Evolutionary conservation across 2,329 filamentous ascomycete genomes (phyloP).

Genomic region (Stromatinia cepivora): DNA sequence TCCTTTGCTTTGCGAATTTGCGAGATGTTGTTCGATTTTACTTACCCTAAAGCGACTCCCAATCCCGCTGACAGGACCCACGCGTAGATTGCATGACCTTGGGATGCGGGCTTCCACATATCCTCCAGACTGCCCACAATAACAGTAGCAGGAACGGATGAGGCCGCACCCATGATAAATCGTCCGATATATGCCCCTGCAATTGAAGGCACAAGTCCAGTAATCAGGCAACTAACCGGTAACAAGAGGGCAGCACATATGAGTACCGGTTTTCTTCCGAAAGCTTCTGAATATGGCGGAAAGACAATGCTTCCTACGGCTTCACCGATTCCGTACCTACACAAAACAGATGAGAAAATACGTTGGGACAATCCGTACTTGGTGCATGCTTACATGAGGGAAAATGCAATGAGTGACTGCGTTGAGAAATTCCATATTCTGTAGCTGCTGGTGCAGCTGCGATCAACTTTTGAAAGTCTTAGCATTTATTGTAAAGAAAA

Average conservation of each 20-base stretch:
- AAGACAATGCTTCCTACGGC: conserved; percentile 44
- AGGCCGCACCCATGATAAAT: conserved; percentile 47
- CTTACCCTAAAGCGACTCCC: conserved; percentile 41
- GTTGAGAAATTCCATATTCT: conserved; percentile 18
- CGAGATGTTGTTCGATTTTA: background rate
- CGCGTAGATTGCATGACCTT: conserved; percentile 49
- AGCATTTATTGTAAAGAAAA: background rate
- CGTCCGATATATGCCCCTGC: conserved; percentile 45
- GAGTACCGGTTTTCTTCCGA: conserved; percentile 43
- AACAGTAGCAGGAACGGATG: conserved; percentile 50
- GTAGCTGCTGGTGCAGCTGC: conserved; percentile 5
- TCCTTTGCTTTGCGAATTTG: background rate
- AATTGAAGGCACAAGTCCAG: conserved; percentile 43
- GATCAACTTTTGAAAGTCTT: conserved; percentile 6
- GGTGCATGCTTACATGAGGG: conserved; percentile 8
- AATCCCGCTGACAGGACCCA: conserved; percentile 48
- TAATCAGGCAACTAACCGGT: conserved; percentile 43
- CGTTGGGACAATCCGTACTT: background rate
- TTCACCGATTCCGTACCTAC: conserved; percentile 38
- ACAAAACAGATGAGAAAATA: background rate
- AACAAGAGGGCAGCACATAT: conserved; percentile 41
- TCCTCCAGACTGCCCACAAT: conserved; percentile 52
- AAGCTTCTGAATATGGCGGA: conserved; percentile 44
- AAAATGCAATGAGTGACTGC: conserved; percentile 14
- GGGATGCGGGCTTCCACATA: conserved; percentile 48